Evolutionary conservation across 805 yeast genomes (phyloP), one percentile per base, ranked within the genome.

Genomic region (Phaffomyces antillensis): DNA sequence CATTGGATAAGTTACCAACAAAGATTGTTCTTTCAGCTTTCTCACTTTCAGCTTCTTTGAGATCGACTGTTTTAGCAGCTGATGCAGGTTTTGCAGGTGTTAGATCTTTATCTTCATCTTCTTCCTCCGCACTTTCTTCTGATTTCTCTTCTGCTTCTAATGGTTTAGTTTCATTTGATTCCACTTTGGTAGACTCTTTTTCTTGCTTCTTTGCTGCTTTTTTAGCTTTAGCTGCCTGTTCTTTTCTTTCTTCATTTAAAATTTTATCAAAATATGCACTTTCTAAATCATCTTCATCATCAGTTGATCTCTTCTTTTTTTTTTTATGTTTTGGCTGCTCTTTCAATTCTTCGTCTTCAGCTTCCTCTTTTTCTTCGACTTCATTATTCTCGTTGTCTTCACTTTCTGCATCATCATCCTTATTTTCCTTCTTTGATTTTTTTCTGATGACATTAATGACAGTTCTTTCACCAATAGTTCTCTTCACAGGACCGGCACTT

Each of bases 11-110:
- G 62, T 93, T 93, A 37, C 97, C 98, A 10, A 93, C 81, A 58
- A 93, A 93, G 0, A 91, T 70, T 0, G 96, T 88, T 54, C 83
- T 75, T 52, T 84, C 87, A 7, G 96, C 95, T 63, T 86, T 86
- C 53, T 77, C 86, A 40, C 85, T 68, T 60, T 88, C 96, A n/a
- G 66, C 66, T 50, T 79, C 82, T 59, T 81, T 81, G 48, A 83
- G 63, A 64, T 83, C 83, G 39, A 81, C 55, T 4, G 67, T 63
- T 51, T 71, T 73, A 11, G 59, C 56, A 17, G 58, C 52, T 16
- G 52, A 46, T 24, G 52, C 53, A 9, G 30, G 30, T 16, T 39
- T 55, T 5, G 52, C 48, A 17, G 57, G 52, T 15, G 60, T 56
- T 13, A 56, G 53, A 10, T 61, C 61, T 12, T 56, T 50, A 16